A percentile compares a stretch with the other conserved stretches of the same genome.
These are phyloP conservation scores for Ceratocystis cubensis DNA, from an alignment of 2,329 filamentous ascomycete species.

Conservation along the genomic window DNA sequence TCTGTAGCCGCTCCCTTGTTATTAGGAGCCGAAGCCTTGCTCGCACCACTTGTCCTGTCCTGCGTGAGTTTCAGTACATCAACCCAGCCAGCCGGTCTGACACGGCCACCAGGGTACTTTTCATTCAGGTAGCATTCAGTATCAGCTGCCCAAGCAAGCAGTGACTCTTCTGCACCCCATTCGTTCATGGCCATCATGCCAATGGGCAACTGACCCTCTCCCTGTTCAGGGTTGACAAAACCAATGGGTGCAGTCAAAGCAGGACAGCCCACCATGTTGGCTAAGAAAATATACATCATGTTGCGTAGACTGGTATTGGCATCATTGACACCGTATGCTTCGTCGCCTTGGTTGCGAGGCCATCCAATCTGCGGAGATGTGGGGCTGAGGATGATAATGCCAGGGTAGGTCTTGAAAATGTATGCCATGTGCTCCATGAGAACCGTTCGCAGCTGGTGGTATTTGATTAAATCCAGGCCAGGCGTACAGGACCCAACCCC, in stretches of 20 bases:
- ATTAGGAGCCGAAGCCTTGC: neutral
- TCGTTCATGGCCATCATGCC: slow-evolving; percentile 52
- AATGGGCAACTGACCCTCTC: slow-evolving; percentile 47
- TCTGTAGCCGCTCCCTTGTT: slow-evolving; percentile 1
- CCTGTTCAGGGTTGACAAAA: slow-evolving; percentile 47
- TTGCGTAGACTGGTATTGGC: slow-evolving; percentile 58
- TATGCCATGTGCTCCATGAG: slow-evolving; percentile 67
- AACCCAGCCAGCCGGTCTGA: slow-evolving; percentile 43
- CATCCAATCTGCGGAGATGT: slow-evolving; percentile 66
- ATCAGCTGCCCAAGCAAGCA: slow-evolving; percentile 48
- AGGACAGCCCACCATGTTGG: slow-evolving; percentile 70
- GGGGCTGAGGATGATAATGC: slow-evolving; percentile 66
- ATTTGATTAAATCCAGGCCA: slow-evolving; percentile 57
- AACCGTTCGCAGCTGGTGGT: slow-evolving; percentile 59
- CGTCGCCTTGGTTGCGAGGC: slow-evolving; percentile 46
- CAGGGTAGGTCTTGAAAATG: slow-evolving; percentile 58
- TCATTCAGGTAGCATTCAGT: slow-evolving; percentile 44
- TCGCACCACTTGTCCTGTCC: slow-evolving; percentile 19
- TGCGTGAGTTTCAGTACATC: slow-evolving; percentile 38
- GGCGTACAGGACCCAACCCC: slow-evolving; percentile 51
- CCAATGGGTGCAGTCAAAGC: slow-evolving; percentile 64
- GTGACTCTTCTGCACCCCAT: slow-evolving; percentile 53
- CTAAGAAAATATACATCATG: slow-evolving; percentile 78
- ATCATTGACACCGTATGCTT: slow-evolving; percentile 61
- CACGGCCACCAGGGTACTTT: slow-evolving; percentile 36